Base-by-base conservation (phyloP, 495 filamentous ascomycete genomes). In the Glonium stellatum region DNA sequence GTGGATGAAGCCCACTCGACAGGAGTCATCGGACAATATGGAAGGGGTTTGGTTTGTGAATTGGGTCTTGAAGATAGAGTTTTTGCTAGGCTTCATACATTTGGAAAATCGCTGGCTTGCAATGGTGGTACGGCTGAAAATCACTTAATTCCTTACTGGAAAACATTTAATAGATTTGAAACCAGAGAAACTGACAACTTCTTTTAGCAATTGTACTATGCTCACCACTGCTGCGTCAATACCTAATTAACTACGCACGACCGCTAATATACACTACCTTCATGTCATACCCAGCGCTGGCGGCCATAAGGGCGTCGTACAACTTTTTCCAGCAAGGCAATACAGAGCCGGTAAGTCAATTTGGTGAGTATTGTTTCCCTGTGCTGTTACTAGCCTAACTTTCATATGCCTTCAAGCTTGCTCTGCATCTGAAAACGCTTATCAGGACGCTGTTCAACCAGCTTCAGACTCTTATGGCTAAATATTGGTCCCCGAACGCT, bases 1-100 rank as follows among this genome's bases (percentile, higher is more conserved):
- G 84, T 93, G 6, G 89, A 93, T 61, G 89, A 93, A 71, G 89
- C 88, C 3, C 89, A 93, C 70, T 80, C 83, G 0, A 86, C 84
- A 9, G 89, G 89, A 0, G 75, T 87, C 0, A 77, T 84, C 57
- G 89, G 88, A 0, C 72, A 75, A 0, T 60, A 75, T 0, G 89
- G 89, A 0, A 75, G 81, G 0, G 88, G 89, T 0, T 71, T 89
- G 4, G 87, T 91, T 0, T 83, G 82, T 67, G 75, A 80, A 27
- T 70, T 88, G 13, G 85, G 82, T 0, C 63, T 91, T n/a, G 82
- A 91, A 67, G 67, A 82, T 11, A 73, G 76, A 22, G 77, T 91
- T 41, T 86, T 86, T 73, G 82, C 87, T 4, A 70, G 88, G 22
- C 75, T 90, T 12, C 80, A 90, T 69, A 89, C 86, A 0, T 91